phyloP scores from a whole-genome alignment of 192 early-diverging fungal genomes.

The Radiomyces spectabilis region DNA sequence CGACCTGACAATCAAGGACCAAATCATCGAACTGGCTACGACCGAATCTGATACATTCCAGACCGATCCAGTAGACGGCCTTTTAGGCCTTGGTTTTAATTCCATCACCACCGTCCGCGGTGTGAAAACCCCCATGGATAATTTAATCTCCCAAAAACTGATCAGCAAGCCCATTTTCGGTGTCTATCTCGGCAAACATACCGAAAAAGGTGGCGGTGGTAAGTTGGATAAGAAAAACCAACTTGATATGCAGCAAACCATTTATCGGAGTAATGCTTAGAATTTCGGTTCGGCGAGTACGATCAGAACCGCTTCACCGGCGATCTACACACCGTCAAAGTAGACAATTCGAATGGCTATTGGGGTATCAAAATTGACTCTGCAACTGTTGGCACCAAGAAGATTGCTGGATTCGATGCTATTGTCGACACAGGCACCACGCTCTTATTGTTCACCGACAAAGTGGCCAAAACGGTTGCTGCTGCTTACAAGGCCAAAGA shows the following conservation, averaged over 20 bases:
- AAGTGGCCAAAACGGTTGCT: constrained; percentile 41
- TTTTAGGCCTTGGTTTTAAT: constrained; percentile 26
- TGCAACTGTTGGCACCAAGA: background rate
- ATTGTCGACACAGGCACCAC: constrained; percentile 66
- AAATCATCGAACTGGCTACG: constrained; percentile 21
- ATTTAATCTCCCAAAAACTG: constrained; percentile 43
- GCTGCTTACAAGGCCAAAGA: constrained; percentile 23
- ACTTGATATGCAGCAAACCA: too few relatives aligned
- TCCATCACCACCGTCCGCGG: constrained; percentile 14
- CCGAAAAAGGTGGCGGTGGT: constrained; percentile 16
- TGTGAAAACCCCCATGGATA: constrained; percentile 41
- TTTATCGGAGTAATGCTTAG: too few relatives aligned
- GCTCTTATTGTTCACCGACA: constrained; percentile 47
- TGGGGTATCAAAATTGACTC: constrained; percentile 22
- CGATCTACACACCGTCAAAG: constrained; percentile 35
- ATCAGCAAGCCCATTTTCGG: constrained; percentile 61
- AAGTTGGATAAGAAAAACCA: background rate
- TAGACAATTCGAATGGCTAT: constrained; percentile 22
- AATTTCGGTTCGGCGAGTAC: too few relatives aligned
- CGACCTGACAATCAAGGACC: constrained; percentile 21
- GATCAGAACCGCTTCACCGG: too few relatives aligned
- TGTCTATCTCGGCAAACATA: constrained; percentile 53
- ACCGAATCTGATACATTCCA: constrained; percentile 11
- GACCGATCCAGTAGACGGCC: constrained; percentile 10
- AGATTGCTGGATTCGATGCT: constrained; percentile 1